Conservation (phyloP, 495 filamentous ascomycete genomes). For the Penicillium simplicissimum region DNA sequence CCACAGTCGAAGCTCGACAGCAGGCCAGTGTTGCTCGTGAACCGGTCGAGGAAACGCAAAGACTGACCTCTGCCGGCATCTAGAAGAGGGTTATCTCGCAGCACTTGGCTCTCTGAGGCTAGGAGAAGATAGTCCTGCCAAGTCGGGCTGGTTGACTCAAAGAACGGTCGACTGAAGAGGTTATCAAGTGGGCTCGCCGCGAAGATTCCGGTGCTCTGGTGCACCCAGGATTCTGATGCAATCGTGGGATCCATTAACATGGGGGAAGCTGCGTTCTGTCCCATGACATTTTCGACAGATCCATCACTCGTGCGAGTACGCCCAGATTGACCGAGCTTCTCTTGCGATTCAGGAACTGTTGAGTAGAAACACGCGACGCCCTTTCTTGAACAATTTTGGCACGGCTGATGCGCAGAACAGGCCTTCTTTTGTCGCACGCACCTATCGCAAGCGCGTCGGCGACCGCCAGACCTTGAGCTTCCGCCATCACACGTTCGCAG, state of each 20-base stretch:
- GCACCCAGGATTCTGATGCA: constrained; percentile 3
- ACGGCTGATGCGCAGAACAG: constrained; percentile 26
- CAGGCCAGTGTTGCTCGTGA: constrained; percentile 27
- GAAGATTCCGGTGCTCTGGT: constrained; percentile 5
- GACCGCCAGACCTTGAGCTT: constrained; percentile 6
- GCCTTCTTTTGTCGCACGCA: constrained; percentile 30
- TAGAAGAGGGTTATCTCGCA: not conserved
- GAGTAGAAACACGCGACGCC: constrained; percentile 20
- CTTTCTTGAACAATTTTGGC: constrained; percentile 18
- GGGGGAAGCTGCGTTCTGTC: not conserved
- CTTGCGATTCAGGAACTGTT: not conserved
- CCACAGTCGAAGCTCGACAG: constrained; percentile 27
- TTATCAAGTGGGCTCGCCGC: constrained; percentile 7
- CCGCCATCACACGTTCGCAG: constrained; percentile 17
- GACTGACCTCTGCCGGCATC: constrained; percentile 3
- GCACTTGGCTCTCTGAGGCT: constrained; percentile 1
- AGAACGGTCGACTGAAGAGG: not conserved
- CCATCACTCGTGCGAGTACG: not conserved
- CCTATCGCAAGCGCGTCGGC: constrained; percentile 25
- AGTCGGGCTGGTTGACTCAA: not conserved
- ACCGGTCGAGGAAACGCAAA: constrained; percentile 22
- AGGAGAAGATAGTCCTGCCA: constrained; percentile 14
- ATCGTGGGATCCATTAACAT: not conserved
- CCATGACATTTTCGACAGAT: not conserved
- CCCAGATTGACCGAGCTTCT: not conserved